phyloP scores from a whole-genome alignment of 805 yeast genomes.

The Candida chauliodis region DNA sequence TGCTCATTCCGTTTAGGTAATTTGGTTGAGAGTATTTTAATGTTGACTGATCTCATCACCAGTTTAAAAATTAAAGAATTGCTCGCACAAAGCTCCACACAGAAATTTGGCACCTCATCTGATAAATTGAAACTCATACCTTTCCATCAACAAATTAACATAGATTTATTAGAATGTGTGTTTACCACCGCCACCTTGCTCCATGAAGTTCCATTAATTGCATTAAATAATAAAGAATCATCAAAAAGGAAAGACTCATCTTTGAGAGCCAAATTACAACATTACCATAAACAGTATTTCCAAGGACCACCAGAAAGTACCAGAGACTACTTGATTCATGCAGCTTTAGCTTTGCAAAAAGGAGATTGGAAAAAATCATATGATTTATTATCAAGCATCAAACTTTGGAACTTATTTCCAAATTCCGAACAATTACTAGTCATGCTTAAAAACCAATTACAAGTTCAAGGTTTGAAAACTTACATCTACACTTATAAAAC shows the following conservation, averaged over 20 bases:
- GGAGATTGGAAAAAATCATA: conserved; percentile 87
- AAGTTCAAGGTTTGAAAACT: conserved; percentile 89
- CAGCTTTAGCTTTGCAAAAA: conserved; percentile 80
- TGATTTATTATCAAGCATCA: conserved; percentile 67
- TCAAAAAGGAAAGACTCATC: conserved; percentile 40
- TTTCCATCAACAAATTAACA: conserved; percentile 96
- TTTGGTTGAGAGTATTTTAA: conserved; percentile 81
- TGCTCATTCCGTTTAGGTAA: conserved; percentile 91
- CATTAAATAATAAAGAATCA: conserved; percentile 62
- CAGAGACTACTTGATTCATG: conserved; percentile 88
- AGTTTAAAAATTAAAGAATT: conserved; percentile 86
- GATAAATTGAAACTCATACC: conserved; percentile 87
- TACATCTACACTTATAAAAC: conserved; percentile 81
- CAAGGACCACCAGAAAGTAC: conserved; percentile 98
- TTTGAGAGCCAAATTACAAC: conserved; percentile 82
- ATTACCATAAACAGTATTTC: conserved; percentile 90
- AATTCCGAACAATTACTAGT: conserved; percentile 61
- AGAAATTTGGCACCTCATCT: conserved; percentile 61
- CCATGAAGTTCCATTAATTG: conserved; percentile 90
- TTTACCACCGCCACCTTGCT: conserved; percentile 86
- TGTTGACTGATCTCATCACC: conserved; percentile 82
- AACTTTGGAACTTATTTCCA: conserved; percentile 82
- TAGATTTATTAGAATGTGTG: conserved; percentile 91
- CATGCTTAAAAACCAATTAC: conserved; percentile 76
- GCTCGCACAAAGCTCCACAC: conserved; percentile 81